Evolutionary conservation across 2,329 filamentous ascomycete genomes (phyloP), one percentile per base, ranked within the genome.

Genomic region (Penicillium sp.): DNA sequence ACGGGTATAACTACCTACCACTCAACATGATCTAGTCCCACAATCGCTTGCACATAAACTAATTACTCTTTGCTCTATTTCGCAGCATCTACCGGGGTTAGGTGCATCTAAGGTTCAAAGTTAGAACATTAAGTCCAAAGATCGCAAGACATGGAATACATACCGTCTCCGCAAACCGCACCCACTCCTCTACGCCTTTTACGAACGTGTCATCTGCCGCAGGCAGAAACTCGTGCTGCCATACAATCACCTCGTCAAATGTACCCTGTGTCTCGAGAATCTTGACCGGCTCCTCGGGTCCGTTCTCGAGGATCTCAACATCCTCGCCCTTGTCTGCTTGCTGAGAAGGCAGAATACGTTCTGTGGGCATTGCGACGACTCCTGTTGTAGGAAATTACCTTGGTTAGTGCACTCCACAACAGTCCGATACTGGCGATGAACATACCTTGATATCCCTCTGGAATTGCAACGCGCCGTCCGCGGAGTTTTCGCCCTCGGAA

Each of bases 401-500:
- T 12, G 37, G 37, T 29, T n/a, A 23, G 7, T n/a, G 18, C 29
- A 33, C 20, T 23, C 7, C 22, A 18, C 18, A 15, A 15, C 7
- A n/a, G 15, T 22, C 14, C 4, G 14, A 48, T 37, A 31, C 37
- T n/a, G 40, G 7, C 12, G 6, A 12, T 37, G 45, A 23, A 56
- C 65, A 41, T 62, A 79, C 83, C 85, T 61, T 83, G 79, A 70
- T 92, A 95, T 3, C 84, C 82, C n/a, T 84, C 75, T 0, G 92
- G 91, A 0, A 97, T 71, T 3, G 79, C 77, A 3, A 94, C 73
- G 1, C 77, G 68, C 58, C 84, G 87, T 41, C 89, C 91, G 44
- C 85, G 81, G 1, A 97, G 80, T 69, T 89, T 92, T 47, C 91
- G 85, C 31, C 92, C 92, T 58, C 92, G 87, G 61, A 95, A 89